Evolutionary conservation across 2,329 filamentous ascomycete genomes (phyloP), one percentile per base, ranked within the genome.

Genomic region (Diaporthe sp.): DNA sequence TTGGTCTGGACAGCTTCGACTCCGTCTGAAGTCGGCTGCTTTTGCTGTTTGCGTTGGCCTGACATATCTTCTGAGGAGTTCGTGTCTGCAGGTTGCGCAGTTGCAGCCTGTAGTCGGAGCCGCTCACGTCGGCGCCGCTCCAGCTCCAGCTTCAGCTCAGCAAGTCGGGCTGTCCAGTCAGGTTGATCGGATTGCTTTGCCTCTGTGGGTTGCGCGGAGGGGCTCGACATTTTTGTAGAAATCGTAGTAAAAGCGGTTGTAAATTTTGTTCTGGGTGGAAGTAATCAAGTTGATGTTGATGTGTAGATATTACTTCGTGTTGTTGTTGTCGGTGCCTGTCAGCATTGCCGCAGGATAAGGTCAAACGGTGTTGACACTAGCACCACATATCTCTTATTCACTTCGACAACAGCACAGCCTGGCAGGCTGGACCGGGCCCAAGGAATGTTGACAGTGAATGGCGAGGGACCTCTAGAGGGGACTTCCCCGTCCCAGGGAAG

Each of bases 231-330:
- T 17, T 13, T 65, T 31, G 12, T 5, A 39, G 12, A 31, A n/a
- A 12, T 87, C 0, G 10, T 58, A 7, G 2, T 4, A 25, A 42
- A 37, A n/a, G 1, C 28, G 12, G 25, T 28, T 28, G 46, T n/a
- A 28, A 42, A 34, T 8, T 13, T 49, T 67, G 3, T n/a, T n/a
- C 28, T 67, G 44, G 28, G 5, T 15, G 34, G 22, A 7, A 31
- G 17, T 5, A n/a, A 34, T 34, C 25, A 6, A 34, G 1, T 22
- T 15, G 25, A 15, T 15, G n/a, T n/a, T 15, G 25, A 15, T 15
- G n/a, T n/a, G 4, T 44, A 49, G 28, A 2, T 67, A 19, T 6
- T 44, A n/a, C 22, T 49, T 6, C 15, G 44, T 9, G 2, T 42
- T 25, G 37, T 25, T 9, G 57, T 42, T 9, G 57, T 42, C 10